Evolutionary conservation across 148 eudicot genomes (phyloP), one percentile per base, ranked within the genome.

Genomic region (Rhododendron griersonianum): DNA sequence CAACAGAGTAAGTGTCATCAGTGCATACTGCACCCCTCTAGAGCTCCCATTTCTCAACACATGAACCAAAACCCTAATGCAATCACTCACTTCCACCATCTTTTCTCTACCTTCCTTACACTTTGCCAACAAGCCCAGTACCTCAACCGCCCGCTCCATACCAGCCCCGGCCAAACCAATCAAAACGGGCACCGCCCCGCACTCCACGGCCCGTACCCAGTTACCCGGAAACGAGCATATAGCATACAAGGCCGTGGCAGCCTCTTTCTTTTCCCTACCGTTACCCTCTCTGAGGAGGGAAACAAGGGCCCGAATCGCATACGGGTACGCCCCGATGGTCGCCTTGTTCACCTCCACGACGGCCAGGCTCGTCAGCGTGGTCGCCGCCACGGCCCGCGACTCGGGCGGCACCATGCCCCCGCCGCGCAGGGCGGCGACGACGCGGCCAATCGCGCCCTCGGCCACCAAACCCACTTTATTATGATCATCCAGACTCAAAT

Each of bases 281-380:
- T 84, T 90, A 7, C 99, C 99, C 2, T 73, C 87, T 21, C 63
- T 61, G 0, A 97, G 81, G 3, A 95, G 95, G 35, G 85, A 67
- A 28, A 97, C 91, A 13, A 97, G 84, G 16, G 93, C 89, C 21
- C 89, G 28, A 8, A 97, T 89, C 0, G 98, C 96, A 30, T 88
- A 90, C 0, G 98, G 98, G 89, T 90, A 93, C 0, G 98, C 92
- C 51, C 99, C 99, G 30, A 97, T 97, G 0, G 99, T 93, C 2
- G 95, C 98, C 81, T 95, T 95, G 84, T 95, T 97, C 59, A 97
- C 99, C 57, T 97, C 98, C 88, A 97, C 92, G 6, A 97, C 98
- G 7, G 98, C 95, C 3, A 97, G 81, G 78, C 98, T 94, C 3
- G 99, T 97, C 76, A 97, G 48, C 21, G 94, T 90, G 6, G 98